phyloP scores from a whole-genome alignment of 2,329 filamentous ascomycete genomes.

The Penicillium hesseltinei region DNA sequence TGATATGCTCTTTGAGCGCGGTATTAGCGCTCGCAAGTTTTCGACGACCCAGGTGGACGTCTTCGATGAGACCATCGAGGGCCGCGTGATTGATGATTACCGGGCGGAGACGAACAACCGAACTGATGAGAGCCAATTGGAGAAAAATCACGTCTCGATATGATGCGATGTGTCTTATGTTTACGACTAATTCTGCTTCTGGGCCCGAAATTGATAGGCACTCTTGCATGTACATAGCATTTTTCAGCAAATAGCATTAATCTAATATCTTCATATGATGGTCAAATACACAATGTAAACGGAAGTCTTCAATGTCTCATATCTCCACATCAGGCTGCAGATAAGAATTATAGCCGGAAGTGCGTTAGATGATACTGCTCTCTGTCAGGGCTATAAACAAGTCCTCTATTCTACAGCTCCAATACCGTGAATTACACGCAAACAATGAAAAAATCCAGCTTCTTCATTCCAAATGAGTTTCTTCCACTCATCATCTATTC shows the following conservation, averaged over 20 bases:
- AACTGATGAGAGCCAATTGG: slow-evolving; percentile 55
- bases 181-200: slow-evolving; percentile 15
- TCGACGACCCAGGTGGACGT: slow-evolving; percentile 57
- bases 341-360: slow-evolving; percentile 8
- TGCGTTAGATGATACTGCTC: not conserved
- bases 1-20: slow-evolving; percentile 76
- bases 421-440: not conserved
- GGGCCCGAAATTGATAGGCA: not conserved
- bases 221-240: slow-evolving; percentile 4
- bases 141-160: slow-evolving; percentile 40
- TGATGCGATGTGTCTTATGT: slow-evolving; percentile 22
- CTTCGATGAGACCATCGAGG: slow-evolving; percentile 45
- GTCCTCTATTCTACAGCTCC: slow-evolving; percentile 5
- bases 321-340: slow-evolving; percentile 2
- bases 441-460: not conserved
- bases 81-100: slow-evolving; percentile 30
- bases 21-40: slow-evolving; percentile 71
- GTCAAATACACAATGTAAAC: not conserved
- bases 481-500: slow-evolving; percentile 52
- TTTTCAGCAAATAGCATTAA: slow-evolving; percentile 2
- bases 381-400: not conserved
- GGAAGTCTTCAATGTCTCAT: not conserved
- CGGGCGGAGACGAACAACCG: slow-evolving; percentile 48
- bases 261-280: not conserved
- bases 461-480: not conserved